These are phyloP conservation scores for Babesia bovis DNA, from an alignment of 169 alveolate genomes.

Conservation along the genomic window DNA sequence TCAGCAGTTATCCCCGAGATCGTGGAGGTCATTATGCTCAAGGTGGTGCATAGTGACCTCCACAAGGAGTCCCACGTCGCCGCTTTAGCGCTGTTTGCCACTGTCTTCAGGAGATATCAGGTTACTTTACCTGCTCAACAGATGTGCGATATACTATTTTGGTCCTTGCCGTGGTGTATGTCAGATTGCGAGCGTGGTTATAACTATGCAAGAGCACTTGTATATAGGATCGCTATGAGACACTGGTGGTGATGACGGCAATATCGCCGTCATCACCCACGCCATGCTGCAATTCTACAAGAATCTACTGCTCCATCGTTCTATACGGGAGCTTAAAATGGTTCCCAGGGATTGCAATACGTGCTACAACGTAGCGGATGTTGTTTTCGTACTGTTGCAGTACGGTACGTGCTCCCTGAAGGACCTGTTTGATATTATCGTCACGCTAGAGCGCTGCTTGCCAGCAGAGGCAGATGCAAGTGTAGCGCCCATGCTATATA, in stretches of 20 bases:
- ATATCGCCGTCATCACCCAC: too few relatives aligned
- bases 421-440: conserved; percentile 16
- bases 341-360: background rate
- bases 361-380: conserved; percentile 1
- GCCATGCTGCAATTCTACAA: conserved; percentile 28
- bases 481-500: background rate
- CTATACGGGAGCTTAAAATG: background rate
- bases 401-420: conserved; percentile 1
- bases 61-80: background rate
- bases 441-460: conserved; percentile 4
- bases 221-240: background rate
- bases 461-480: background rate
- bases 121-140: conserved; percentile 4
- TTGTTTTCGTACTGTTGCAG: background rate
- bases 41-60: background rate
- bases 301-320: conserved; percentile 6
- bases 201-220: background rate
- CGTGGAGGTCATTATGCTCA: conserved; percentile 13
- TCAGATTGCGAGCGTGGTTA: background rate
- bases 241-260: too few relatives aligned
- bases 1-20: background rate
- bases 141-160: conserved; percentile 22
- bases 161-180: conserved; percentile 18
- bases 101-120: background rate
- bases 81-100: background rate